Conservation (phyloP, 441 rosid species). For the Corymbia calophylla region DNA sequence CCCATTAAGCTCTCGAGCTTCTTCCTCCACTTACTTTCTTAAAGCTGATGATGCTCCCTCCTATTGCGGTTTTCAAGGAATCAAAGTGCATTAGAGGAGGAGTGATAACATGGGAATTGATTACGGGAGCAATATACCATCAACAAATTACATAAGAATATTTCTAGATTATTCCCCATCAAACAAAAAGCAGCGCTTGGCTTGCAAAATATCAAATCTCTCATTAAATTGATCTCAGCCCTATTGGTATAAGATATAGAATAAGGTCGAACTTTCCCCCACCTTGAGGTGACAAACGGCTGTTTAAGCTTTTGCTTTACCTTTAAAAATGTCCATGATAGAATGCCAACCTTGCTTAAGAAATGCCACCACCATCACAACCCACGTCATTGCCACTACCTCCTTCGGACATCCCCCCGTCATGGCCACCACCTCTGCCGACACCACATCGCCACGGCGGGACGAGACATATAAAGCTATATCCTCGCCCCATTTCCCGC, state of each 20-base stretch:
- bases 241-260: background rate
- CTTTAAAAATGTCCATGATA: background rate
- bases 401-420: background rate
- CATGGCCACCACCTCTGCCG: background rate
- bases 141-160: background rate
- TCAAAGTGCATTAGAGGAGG: background rate
- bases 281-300: background rate
- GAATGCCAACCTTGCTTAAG: background rate
- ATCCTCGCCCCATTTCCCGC: background rate
- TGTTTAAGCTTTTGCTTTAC: background rate
- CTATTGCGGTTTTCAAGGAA: slow-evolving; percentile 18
- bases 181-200: background rate
- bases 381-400: background rate
- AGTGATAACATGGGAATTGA: background rate
- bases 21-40: slow-evolving; percentile 82
- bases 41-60: slow-evolving; percentile 83
- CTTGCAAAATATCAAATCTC: background rate
- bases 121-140: background rate
- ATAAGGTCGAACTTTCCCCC: background rate
- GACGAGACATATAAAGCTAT: background rate
- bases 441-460: background rate
- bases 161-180: background rate
- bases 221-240: background rate
- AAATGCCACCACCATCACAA: background rate
- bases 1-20: slow-evolving; percentile 83